Evolutionary conservation across 2,329 filamentous ascomycete species (phyloP), one percentile per base, ranked within the genome.

Genomic region (Ophiostoma ips): DNA sequence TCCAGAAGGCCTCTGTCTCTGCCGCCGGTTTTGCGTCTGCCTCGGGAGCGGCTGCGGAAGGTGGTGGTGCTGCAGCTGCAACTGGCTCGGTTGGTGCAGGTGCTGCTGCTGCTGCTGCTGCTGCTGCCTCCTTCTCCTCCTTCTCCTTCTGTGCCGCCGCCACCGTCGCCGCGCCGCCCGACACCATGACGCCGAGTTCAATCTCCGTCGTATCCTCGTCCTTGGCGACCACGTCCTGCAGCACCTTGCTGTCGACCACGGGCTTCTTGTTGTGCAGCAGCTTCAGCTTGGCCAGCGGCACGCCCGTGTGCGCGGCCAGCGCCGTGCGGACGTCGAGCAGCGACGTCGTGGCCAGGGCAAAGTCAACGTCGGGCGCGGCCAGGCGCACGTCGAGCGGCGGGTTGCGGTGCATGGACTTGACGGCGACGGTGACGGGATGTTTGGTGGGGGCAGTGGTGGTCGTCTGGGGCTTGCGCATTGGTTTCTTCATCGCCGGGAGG

Each of bases 251-350:
- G 60, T 94, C 87, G 0, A 75, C 63, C 0, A 87, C 77, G 0
- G 90, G 90, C 66, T 95, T 94, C 71, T 92, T 94, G 65, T 85
- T 85, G 62, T 83, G 77, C 54, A 98, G 68, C 10, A 98, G 68
- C 68, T 89, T 88, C 62, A 96, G 79, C 71, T 94, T 95, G 36
- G 83, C 78, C n/a, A 77, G 66, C 3, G 79, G 73, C 51, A 85
- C 74, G 24, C 73, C 69, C 5, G 82, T 76, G 56, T 83, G 71
- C 15, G 70, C 64, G 2, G 80, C 75, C 40, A 95, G 80, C 2
- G 74, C 70, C 48, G 74, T 69, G 64, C 94, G 94, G 58, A 96
- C 68, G 53, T 90, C 83, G 56, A 86, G 79, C 41, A 95, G 72
- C 2, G 83, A 87, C 1, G 85, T 88, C 50, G 77, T 80, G 1